Evolutionary conservation across 768 basidiomycete species (phyloP), one percentile per base, ranked within the genome.

Genomic region (Kockovaella imperatae): DNA sequence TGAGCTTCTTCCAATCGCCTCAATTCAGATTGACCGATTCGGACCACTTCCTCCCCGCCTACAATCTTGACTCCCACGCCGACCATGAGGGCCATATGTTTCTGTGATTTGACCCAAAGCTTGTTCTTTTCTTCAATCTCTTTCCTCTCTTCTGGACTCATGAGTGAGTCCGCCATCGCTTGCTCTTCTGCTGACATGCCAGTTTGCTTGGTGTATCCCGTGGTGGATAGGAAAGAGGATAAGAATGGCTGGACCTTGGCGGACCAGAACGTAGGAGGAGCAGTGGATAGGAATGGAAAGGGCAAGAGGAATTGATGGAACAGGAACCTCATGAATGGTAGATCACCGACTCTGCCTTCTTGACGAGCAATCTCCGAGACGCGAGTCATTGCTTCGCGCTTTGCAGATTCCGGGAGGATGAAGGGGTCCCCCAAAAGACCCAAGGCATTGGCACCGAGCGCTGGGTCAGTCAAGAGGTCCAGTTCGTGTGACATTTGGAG

Each of bases 171-270:
- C n/a, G 56, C 47, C 39, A 57, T 47, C 17, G 50, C 50, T 31
- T 52, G 40, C 23, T 68, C 66, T 17, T 52, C 54, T 3, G 41
- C 32, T 3, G 44, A 51, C 29, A 62, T 30, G 3, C 46, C 52
- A 13, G 59, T 46, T 18, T 50, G 39, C 1, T 36, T 34, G n/a
- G 49, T 50, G 11, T 57, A 47, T 13, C 60, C 59, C 11, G 89
- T 88, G 45, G 87, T 81, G 0, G 86, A 77, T 11, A 96, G 74
- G 52, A 88, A 77, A 26, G 84, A 86, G 29, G 82, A 80, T 46
- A 90, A 77, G 69, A 97, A 97, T 0, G 93, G 91, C 72, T 97
- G 93, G 3, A 99, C 79, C 71, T 99, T 97, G 50, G 83, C 80
- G 1, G 86, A 82, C 74, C 93, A 99, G 72, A 99, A 97, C 59